A percentile compares a stretch with the other conserved stretches of the same genome.
These are phyloP conservation scores for Pythium periplocum DNA, from an alignment of 352 stramenopile genomes.

Conservation along the genomic window DNA sequence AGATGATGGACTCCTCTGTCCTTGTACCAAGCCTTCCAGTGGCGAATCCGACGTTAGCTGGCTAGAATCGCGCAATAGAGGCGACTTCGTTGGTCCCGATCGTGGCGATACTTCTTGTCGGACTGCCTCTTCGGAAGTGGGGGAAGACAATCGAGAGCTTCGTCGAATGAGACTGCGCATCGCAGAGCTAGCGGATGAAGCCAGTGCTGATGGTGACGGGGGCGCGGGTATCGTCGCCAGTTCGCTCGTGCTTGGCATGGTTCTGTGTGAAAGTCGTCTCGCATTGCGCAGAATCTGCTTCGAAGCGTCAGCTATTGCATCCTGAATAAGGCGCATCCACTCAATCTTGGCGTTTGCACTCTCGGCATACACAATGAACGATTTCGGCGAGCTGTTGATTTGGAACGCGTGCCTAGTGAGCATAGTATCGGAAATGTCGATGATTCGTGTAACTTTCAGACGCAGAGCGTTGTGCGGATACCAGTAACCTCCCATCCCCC, in stretches of 20 bases:
- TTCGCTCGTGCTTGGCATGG: neutral
- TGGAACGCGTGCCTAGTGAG: slow-evolving; percentile 80
- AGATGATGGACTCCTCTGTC: neutral
- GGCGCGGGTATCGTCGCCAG: neutral
- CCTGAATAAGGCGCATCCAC: slow-evolving; percentile 79
- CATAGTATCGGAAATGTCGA: slow-evolving; percentile 61
- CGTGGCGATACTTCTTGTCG: neutral
- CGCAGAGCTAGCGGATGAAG: slow-evolving; percentile 11
- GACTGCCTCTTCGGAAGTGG: slow-evolving; percentile 13
- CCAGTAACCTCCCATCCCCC: slow-evolving; percentile 72
- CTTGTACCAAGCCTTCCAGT: neutral
- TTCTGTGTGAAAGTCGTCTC: slow-evolving; percentile 45
- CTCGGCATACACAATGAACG: slow-evolving; percentile 79
- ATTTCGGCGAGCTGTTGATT: slow-evolving; percentile 82
- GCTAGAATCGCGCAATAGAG: neutral
- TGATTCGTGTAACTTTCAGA: slow-evolving; percentile 79
- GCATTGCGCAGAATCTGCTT: slow-evolving; percentile 79
- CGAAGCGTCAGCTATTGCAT: slow-evolving; percentile 60
- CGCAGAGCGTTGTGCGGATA: slow-evolving; percentile 83
- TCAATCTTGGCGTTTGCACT: slow-evolving; percentile 57
- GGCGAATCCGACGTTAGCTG: neutral
- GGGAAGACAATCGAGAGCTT: slow-evolving; percentile 36
- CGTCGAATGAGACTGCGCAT: slow-evolving; percentile 58
- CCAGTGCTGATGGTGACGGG: slow-evolving; percentile 8
- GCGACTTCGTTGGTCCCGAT: slow-evolving; percentile 5